Evolutionary conservation across 2,329 filamentous ascomycete genomes (phyloP).

Genomic region (Biscogniauxia marginata): DNA sequence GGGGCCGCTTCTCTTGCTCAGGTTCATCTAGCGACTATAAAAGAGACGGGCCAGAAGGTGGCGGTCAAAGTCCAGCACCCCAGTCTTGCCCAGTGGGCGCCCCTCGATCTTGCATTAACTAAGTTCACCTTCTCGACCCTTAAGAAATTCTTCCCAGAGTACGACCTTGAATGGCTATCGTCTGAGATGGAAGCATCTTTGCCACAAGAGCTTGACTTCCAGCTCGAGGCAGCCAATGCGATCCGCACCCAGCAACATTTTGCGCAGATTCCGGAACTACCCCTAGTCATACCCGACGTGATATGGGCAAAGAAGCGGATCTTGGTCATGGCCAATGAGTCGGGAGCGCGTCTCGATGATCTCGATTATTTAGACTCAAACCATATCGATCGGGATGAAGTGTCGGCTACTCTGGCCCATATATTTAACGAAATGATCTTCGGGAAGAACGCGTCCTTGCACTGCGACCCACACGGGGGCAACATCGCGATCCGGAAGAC

Average conservation of each 20-base stretch:
- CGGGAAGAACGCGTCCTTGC: conserved; percentile 79
- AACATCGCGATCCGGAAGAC: conserved; percentile 92
- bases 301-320: conserved; percentile 87
- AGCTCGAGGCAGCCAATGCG: conserved; percentile 82
- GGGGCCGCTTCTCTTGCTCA: conserved; percentile 93
- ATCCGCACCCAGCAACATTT: conserved; percentile 79
- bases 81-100: conserved; percentile 82
- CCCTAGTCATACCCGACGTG: conserved; percentile 84
- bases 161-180: conserved; percentile 94
- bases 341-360: conserved; percentile 85
- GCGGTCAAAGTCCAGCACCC: conserved; percentile 98
- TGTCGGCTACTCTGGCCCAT: conserved; percentile 82
- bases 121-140: conserved; percentile 85
- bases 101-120: conserved; percentile 82
- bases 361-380: conserved; percentile 81
- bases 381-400: conserved; percentile 90
- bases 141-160: conserved; percentile 93
- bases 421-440: conserved; percentile 99
- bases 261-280: conserved; percentile 67
- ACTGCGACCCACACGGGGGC: conserved; percentile 95
- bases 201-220: conserved; percentile 89
- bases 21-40: conserved; percentile 84
- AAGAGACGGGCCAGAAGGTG: conserved; percentile 78
- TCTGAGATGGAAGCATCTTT: conserved; percentile 89
- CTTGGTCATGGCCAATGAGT: conserved; percentile 91